Percentiles rank a stretch among this genome's conserved stretches.
Conservation (phyloP, 352 stramenopile genomes). For the Globisporangium nunn region DNA sequence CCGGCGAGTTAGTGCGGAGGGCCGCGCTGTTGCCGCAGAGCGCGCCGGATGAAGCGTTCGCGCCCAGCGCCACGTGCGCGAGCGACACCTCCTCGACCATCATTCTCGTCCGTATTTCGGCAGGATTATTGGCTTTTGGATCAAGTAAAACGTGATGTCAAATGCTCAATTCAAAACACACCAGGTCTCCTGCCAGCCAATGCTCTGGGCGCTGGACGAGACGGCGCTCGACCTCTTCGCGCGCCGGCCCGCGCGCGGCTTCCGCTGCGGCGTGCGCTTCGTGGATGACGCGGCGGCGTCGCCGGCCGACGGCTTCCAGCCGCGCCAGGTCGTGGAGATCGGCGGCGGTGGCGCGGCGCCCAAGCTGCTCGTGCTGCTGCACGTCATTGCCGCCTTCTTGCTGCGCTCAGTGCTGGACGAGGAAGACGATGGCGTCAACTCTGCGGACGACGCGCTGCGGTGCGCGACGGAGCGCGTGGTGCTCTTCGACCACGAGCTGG, state of each 20-base stretch:
- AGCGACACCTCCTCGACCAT: slow-evolving; percentile 14
- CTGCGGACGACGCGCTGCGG: not conserved
- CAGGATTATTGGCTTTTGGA: too few species aligned
- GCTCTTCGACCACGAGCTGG: slow-evolving; percentile 61
- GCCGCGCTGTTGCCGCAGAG: slow-evolving; percentile 18
- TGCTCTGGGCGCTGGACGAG: slow-evolving; percentile 43
- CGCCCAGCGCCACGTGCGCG: slow-evolving; percentile 44
- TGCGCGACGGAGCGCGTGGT: slow-evolving; percentile 33
- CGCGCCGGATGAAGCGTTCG: slow-evolving; percentile 47
- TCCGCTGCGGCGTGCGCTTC: slow-evolving; percentile 47
- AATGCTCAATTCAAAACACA: too few species aligned
- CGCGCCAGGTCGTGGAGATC: slow-evolving; percentile 59
- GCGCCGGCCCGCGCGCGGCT: slow-evolving; percentile 36
- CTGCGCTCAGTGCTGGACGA: slow-evolving; percentile 13
- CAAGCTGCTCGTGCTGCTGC: slow-evolving; percentile 39
- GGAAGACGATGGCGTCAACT: not conserved
- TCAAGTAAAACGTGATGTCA: too few species aligned
- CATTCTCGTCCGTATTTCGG: not conserved
- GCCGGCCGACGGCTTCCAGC: slow-evolving; percentile 31
- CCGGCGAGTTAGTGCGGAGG: not conserved
- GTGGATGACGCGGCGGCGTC: slow-evolving; percentile 34
- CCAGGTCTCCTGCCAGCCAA: not conserved
- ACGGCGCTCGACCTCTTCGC: slow-evolving; percentile 73
- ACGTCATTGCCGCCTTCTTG: slow-evolving; percentile 55
- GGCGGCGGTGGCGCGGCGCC: slow-evolving; percentile 31